Evolutionary conservation across 805 yeast genomes (phyloP).

Genomic region (Hanseniaspora jakobsenii): DNA sequence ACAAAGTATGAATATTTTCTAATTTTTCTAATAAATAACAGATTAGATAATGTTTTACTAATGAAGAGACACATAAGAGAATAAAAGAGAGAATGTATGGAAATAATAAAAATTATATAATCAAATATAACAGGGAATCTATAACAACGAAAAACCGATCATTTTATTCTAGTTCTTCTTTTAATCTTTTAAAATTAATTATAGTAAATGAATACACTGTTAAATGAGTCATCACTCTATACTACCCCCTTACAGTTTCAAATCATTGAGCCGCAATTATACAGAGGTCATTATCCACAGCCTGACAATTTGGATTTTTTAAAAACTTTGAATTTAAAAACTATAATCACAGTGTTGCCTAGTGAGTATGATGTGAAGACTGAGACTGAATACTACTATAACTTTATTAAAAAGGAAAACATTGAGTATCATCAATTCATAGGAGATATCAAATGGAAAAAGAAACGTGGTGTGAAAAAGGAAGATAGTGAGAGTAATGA

Average conservation of each 20-base stretch:
- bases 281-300: conserved; percentile 81
- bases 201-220: too few species aligned
- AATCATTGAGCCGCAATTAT: conserved; percentile 54
- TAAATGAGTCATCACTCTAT: conserved; percentile 11
- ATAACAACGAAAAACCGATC: too few species aligned
- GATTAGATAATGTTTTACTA: too few species aligned
- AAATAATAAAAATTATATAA: too few species aligned
- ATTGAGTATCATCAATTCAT: conserved; percentile 59
- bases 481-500: conserved; percentile 17
- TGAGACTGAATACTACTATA: conserved; percentile 36
- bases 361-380: conserved; percentile 46
- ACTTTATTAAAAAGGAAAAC: conserved; percentile 42
- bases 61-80: too few species aligned
- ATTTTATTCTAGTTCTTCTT: too few species aligned
- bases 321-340: conserved; percentile 48
- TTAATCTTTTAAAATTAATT: too few species aligned
- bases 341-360: conserved; percentile 72
- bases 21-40: too few species aligned
- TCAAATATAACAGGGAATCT: too few species aligned
- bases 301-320: conserved; percentile 60
- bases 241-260: conserved; percentile 75
- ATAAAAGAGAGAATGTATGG: too few species aligned
- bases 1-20: too few species aligned
- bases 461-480: conserved; percentile 17
- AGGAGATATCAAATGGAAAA: conserved; percentile 37